Evolutionary conservation across 805 yeast genomes (phyloP).

Genomic region (Saccharomycopsis synnaedendra): DNA sequence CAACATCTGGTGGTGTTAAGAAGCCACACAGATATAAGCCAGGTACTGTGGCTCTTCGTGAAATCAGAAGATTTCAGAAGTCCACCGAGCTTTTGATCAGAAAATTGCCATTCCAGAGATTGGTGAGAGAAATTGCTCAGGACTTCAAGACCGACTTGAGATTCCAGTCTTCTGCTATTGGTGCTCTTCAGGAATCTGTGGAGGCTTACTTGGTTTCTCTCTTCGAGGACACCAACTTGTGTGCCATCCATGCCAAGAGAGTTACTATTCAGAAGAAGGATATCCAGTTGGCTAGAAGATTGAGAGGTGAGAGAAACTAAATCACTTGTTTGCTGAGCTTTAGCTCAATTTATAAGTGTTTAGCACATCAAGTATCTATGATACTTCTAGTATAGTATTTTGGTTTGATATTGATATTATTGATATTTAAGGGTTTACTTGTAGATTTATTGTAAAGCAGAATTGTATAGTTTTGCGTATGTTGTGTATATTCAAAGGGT

Average conservation of each 20-base stretch:
- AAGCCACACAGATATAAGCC: constrained; percentile 93
- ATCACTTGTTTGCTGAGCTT: no score
- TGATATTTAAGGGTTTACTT: no score
- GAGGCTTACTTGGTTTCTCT: constrained; percentile 81
- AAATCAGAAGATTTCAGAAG: constrained; percentile 86
- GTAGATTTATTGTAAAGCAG: no score
- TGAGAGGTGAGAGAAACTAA: constrained; percentile 82
- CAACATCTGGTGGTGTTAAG: constrained; percentile 80
- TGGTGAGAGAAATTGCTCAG: constrained; percentile 83
- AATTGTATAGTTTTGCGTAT: no score
- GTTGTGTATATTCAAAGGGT: no score
- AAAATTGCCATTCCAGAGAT: constrained; percentile 85
- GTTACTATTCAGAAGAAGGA: constrained; percentile 89
- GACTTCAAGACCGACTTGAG: constrained; percentile 80
- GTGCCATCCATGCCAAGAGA: constrained; percentile 91
- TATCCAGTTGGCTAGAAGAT: constrained; percentile 84
- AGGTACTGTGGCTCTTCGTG: constrained; percentile 89
- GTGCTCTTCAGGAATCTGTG: constrained; percentile 85
- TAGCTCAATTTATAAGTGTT: no score
- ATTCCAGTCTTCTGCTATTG: constrained; percentile 83
- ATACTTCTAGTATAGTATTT: no score
- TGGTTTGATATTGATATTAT: no score
- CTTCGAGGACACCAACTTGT: constrained; percentile 83
- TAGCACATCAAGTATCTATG: no score
- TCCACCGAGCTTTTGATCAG: constrained; percentile 78